Evolutionary conservation across 352 stramenopile genomes (phyloP).

Genomic region (Thalassiosira ordinaria): DNA sequence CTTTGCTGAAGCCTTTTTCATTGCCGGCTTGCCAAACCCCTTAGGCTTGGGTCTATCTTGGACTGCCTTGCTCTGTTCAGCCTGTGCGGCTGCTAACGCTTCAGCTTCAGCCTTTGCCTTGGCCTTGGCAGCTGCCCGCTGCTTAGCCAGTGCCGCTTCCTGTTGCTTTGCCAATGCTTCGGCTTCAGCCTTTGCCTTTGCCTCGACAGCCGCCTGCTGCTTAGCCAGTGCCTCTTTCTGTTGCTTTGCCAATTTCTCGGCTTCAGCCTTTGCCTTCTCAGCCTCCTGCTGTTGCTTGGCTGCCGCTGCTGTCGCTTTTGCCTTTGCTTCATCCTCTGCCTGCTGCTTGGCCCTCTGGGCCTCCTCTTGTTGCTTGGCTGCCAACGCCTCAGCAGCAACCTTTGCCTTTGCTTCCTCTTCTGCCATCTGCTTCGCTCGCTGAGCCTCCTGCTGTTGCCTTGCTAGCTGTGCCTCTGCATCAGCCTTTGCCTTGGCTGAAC

Average conservation of each 20-base stretch:
- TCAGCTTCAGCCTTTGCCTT: constrained; percentile 8
- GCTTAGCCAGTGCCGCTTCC: neutral
- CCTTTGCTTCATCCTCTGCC: neutral
- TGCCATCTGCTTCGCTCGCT: constrained; percentile 18
- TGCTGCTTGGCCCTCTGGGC: neutral
- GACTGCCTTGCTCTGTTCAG: neutral
- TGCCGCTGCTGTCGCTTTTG: constrained; percentile 5
- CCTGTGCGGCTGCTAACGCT: neutral
- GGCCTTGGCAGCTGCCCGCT: neutral
- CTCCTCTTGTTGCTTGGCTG: constrained; percentile 2
- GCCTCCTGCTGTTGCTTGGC: no score
- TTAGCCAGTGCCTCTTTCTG: neutral
- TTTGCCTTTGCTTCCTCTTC: neutral
- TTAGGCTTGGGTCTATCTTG: constrained; percentile 15
- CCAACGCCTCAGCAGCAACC: constrained; percentile 1
- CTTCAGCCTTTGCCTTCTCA: neutral
- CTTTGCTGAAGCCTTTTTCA: constrained; percentile 15
- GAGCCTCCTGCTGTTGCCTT: no score
- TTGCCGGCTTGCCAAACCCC: constrained; percentile 43
- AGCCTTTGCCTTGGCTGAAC: no score
- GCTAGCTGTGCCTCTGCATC: neutral
- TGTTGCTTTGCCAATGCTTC: neutral
- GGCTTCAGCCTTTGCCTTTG: constrained; percentile 21
- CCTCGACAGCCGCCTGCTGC: constrained; percentile 1
- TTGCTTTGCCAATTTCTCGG: neutral